Evolutionary conservation across 768 basidiomycete species (phyloP).

Genomic region (Pilatotrama ljubarskyi): DNA sequence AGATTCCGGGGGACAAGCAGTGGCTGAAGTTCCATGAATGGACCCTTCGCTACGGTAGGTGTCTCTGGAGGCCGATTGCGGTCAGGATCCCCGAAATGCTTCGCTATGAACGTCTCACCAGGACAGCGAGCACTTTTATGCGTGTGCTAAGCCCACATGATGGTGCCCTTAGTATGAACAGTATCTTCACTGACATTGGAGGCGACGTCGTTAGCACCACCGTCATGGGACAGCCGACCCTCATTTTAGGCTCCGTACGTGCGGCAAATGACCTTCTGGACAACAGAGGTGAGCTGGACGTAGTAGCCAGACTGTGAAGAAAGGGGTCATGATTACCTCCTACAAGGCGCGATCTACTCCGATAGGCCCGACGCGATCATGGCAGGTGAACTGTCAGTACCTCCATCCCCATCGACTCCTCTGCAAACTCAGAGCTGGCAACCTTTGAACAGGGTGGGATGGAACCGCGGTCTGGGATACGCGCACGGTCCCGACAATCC

Average conservation of each 20-base stretch:
- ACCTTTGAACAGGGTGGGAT: slow-evolving; percentile 31
- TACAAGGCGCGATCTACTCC: slow-evolving; percentile 34
- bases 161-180: neutral
- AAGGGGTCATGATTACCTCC: neutral
- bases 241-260: slow-evolving; percentile 30
- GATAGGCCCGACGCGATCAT: slow-evolving; percentile 34
- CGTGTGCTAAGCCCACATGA: too few relatives aligned
- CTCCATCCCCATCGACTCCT: neutral
- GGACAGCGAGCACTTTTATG: too few relatives aligned
- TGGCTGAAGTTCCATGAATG: slow-evolving; percentile 31
- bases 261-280: slow-evolving; percentile 33
- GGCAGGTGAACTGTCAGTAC: slow-evolving; percentile 35
- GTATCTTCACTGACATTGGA: slow-evolving; percentile 8
- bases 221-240: slow-evolving; percentile 29
- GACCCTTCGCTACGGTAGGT: slow-evolving; percentile 26
- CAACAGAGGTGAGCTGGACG: slow-evolving; percentile 4
- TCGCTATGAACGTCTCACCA: too few relatives aligned
- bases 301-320: neutral
- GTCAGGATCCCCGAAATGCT: too few relatives aligned
- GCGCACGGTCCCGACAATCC: slow-evolving; percentile 32
- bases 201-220: slow-evolving; percentile 31
- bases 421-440: neutral
- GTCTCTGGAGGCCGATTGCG: neutral
- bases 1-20: slow-evolving; percentile 29
- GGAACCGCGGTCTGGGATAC: slow-evolving; percentile 39